Base-by-base conservation (phyloP, 164 flowering plant genomes). In the Euptelea pleiosperma region DNA sequence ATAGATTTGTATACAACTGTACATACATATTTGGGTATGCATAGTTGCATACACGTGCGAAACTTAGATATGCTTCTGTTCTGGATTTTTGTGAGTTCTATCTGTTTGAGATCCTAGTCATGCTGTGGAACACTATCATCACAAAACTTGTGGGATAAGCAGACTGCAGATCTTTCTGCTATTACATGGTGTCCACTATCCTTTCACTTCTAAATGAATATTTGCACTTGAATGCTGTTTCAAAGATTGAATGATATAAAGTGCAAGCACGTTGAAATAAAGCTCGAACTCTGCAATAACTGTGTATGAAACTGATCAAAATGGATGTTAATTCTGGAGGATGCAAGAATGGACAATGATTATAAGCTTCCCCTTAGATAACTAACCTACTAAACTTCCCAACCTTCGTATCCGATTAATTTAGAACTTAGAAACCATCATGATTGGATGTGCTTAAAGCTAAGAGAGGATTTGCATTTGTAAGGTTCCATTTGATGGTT, bases 371-470 rank as follows among this genome's bases (percentile, higher is more conserved):
- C 15, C 53, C 31, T 26, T 28, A n/a, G 18, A 24, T 47, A 5
- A 10, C 26, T 14, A 10, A 14, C 33, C 26, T 15, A n/a, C 2
- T 26, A 12, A 4, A 19, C 6, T 28, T 25, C 2, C 8, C 16
- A 1, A 25, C 8, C 53, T 30, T 28, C 15, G 2, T 28, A 16
- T 7, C 7, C 28, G 8, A 11, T 11, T 28, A 26, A 24, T 7
- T n/a, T 47, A 47, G 15, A 6, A n/a, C n/a, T n/a, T n/a, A n/a
- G n/a, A 47, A 24, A 47, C 51, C 24, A 30, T 24, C 14, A 24
- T 46, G 28, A 46, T 46, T 22, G 12, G n/a, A 47, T 47, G 51
- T 24, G 24, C 51, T 47, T 47, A 14, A 14, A 24, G n/a, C 33
- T 25, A 47, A 47, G n/a, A n/a, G n/a, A n/a, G n/a, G n/a, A n/a